These are phyloP conservation scores for Colletotrichum simmondsii DNA, from an alignment of 2,329 filamentous ascomycete genomes.

Conservation along the genomic window DNA sequence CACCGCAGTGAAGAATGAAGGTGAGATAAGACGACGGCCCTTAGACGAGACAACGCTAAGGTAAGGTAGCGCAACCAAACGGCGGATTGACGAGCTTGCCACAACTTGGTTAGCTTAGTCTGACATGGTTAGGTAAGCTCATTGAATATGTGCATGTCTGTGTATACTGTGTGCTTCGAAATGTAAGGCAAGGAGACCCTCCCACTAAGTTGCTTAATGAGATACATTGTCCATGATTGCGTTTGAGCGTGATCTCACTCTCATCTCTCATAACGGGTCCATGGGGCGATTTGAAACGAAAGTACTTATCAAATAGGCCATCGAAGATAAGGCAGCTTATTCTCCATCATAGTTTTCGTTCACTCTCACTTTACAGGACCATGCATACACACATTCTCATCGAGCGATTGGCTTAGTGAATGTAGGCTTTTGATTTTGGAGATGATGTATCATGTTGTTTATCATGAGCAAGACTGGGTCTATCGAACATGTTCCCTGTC, in stretches of 20 bases:
- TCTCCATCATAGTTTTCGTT: background rate
- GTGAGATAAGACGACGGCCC: constrained; percentile 12
- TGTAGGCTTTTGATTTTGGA: background rate
- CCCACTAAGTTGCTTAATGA: background rate
- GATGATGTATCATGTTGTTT: background rate
- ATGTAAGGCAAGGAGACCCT: background rate
- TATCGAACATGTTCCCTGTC: background rate
- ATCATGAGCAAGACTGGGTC: background rate
- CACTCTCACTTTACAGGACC: background rate
- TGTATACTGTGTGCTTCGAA: background rate
- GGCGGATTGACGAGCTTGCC: background rate
- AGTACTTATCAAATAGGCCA: background rate
- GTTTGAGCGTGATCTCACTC: background rate
- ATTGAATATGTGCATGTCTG: background rate
- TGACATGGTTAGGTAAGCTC: background rate
- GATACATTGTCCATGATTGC: background rate
- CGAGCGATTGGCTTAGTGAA: background rate
- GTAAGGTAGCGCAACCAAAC: constrained; percentile 1
- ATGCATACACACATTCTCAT: background rate
- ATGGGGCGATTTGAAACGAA: background rate
- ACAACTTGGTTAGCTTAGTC: background rate
- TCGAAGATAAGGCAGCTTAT: background rate
- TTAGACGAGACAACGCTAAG: background rate
- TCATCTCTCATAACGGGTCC: background rate
- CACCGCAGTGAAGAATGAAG: background rate